phyloP scores from a whole-genome alignment of 495 filamentous ascomycete genomes.

The Aspergillus affinis region DNA sequence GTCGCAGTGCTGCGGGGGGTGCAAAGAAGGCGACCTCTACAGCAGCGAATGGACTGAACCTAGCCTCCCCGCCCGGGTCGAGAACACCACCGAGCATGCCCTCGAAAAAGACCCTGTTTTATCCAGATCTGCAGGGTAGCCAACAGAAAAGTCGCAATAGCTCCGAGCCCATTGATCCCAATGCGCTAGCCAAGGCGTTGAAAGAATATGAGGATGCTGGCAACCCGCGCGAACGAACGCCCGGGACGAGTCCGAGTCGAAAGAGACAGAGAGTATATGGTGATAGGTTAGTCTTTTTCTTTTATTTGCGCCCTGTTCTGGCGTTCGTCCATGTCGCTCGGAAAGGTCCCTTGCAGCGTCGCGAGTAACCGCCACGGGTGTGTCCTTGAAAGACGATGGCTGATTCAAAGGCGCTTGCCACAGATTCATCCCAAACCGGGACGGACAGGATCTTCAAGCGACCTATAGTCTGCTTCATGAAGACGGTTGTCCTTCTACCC shows the following conservation, averaged over 20 bases:
- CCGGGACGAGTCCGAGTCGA: constrained; percentile 74
- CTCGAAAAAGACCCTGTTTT: constrained; percentile 40
- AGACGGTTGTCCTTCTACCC: constrained; percentile 87
- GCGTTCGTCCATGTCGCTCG: neutral
- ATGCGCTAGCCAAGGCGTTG: constrained; percentile 61
- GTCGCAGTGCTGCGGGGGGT: constrained; percentile 16
- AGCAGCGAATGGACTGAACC: constrained; percentile 27
- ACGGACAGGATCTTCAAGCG: constrained; percentile 88
- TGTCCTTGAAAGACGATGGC: constrained; percentile 3
- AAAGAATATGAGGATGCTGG: constrained; percentile 64
- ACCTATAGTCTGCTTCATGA: constrained; percentile 89
- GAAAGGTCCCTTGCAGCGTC: neutral
- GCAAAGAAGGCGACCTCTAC: constrained; percentile 17
- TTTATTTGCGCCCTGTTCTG: neutral
- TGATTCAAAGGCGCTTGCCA: constrained; percentile 5
- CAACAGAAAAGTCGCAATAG: constrained; percentile 32
- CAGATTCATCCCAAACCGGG: constrained; percentile 94
- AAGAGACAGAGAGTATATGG: constrained; percentile 86
- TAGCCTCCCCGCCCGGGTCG: constrained; percentile 43
- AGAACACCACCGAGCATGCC: constrained; percentile 48
- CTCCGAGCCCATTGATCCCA: constrained; percentile 60
- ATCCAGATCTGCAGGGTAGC: constrained; percentile 32
- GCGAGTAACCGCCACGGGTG: neutral
- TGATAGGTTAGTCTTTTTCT: constrained; percentile 58
- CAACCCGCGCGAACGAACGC: constrained; percentile 63